Evolutionary conservation across 2,329 filamentous ascomycete genomes (phyloP), one percentile per base, ranked within the genome.

Genomic region (Beauveria pseudobassiana): DNA sequence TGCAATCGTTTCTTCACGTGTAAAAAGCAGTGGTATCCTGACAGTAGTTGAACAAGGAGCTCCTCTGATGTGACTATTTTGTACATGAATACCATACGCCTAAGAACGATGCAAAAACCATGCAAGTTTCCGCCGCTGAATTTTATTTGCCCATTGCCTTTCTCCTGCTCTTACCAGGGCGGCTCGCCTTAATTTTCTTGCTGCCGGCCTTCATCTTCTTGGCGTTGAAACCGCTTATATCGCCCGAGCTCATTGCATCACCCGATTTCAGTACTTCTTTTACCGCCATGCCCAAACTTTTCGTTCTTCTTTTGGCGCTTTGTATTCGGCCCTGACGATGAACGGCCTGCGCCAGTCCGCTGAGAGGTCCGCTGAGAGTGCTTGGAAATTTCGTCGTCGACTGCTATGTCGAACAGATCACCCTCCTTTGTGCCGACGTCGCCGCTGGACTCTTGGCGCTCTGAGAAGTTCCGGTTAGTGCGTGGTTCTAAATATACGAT

Each of bases 261-360:
- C 91, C 91, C 64, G 92, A 96, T 85, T 99, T 99, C 62, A 77
- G 73, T 92, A 87, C 61, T 89, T 83, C 83, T 99, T 99, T 96
- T 97, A 69, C 95, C 95, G 64, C 95, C 95, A 71, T 93, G 96
- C 26, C 95, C 95, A 74, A 88, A 98, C 79, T 96, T 97, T 67
- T 90, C 84, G 73, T 99, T 88, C 80, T 96, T 96, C 86, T 96
- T 96, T 73, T 89, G 85, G 64, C 95, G 88, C 81, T 98, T 98
- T 65, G 73, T 69, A 71, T 87, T 89, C 28, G 78, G 75, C 26
- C 70, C 72, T 45, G 73, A 70, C 18, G 64, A 67, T 48, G 66
- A 68, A 62, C 76, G 74, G 64, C 74, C 73, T 56, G 76, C 73
- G 62, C 76, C 75, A 40, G 76, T 69, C 62, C 72, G 70, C 64